Percentiles rank a stretch among this genome's conserved stretches.
Evolutionary conservation across 2,329 filamentous ascomycete species (phyloP).

Genomic region (Phaeosphaeriaceae sp.): DNA sequence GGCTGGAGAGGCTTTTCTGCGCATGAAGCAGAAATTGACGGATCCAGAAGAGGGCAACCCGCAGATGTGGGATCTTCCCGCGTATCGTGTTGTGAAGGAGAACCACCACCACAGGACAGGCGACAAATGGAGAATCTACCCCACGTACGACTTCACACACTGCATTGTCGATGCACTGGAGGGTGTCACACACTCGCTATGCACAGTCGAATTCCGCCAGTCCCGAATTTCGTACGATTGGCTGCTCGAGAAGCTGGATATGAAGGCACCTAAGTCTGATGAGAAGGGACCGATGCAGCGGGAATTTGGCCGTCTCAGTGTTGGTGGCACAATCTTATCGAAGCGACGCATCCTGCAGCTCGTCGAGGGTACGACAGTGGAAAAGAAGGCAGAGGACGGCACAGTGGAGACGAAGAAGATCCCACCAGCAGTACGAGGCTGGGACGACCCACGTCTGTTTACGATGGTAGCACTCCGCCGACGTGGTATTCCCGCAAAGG

Average conservation of each 20-base stretch:
- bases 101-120: conserved; percentile 80
- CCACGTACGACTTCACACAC: conserved; percentile 92
- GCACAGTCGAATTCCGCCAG: conserved; percentile 90
- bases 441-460: conserved; percentile 91
- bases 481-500: conserved; percentile 85
- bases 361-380: conserved; percentile 67
- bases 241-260: conserved; percentile 79
- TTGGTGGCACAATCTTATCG: conserved; percentile 84
- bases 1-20: conserved; percentile 80
- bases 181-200: conserved; percentile 87
- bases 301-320: conserved; percentile 78
- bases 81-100: conserved; percentile 83
- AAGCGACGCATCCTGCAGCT: conserved; percentile 85
- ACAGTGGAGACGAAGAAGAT: conserved; percentile 48
- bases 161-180: conserved; percentile 94
- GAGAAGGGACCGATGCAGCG: conserved; percentile 79
- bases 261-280: conserved; percentile 71
- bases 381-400: conserved; percentile 54
- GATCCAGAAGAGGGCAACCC: conserved; percentile 77
- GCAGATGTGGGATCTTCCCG: conserved; percentile 95
- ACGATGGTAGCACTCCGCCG: conserved; percentile 84
- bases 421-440: conserved; percentile 72
- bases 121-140: conserved; percentile 88
- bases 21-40: conserved; percentile 85
- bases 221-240: conserved; percentile 89